Percentiles rank a stretch among this genome's conserved stretches.
Conservation (phyloP, 1,284 basidiomycete species). For the Trametes hirsuta region DNA sequence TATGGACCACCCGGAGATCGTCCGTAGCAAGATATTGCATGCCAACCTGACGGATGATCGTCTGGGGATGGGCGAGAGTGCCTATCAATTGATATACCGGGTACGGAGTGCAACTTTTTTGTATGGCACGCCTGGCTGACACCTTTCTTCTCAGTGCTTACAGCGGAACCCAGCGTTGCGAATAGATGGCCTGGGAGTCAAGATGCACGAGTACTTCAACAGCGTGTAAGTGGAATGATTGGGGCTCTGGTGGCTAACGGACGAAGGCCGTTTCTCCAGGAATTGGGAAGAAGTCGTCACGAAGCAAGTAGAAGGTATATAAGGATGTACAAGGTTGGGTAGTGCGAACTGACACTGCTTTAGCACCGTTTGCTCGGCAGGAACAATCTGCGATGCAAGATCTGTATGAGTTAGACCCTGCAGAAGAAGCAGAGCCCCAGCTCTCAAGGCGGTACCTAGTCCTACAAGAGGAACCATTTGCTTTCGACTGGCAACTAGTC, state of each 20-base stretch:
- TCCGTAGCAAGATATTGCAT: constrained; percentile 32
- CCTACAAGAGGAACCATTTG: background rate
- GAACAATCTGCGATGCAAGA: background rate
- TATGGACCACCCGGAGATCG: constrained; percentile 22
- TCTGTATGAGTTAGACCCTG: background rate
- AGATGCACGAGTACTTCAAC: constrained; percentile 49
- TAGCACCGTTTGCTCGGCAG: background rate
- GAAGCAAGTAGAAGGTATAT: constrained; percentile 25
- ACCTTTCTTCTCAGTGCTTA: constrained; percentile 44
- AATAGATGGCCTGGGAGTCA: constrained; percentile 42
- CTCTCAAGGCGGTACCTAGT: background rate
- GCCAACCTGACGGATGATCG: constrained; percentile 17
- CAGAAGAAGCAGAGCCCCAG: background rate
- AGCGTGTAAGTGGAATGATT: constrained; percentile 41
- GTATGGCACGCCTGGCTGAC: background rate
- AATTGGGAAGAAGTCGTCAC: constrained; percentile 40
- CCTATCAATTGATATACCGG: constrained; percentile 44
- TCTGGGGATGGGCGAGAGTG: constrained; percentile 35
- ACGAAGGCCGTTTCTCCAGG: constrained; percentile 29
- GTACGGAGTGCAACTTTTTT: constrained; percentile 29
- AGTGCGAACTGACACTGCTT: background rate
- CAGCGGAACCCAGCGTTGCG: constrained; percentile 56
- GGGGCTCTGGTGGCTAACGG: background rate
- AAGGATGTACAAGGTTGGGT: background rate
- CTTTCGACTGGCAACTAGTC: constrained; percentile 14